phyloP scores from a whole-genome alignment of 495 filamentous ascomycete species.

The Talaromyces wortmannii region DNA sequence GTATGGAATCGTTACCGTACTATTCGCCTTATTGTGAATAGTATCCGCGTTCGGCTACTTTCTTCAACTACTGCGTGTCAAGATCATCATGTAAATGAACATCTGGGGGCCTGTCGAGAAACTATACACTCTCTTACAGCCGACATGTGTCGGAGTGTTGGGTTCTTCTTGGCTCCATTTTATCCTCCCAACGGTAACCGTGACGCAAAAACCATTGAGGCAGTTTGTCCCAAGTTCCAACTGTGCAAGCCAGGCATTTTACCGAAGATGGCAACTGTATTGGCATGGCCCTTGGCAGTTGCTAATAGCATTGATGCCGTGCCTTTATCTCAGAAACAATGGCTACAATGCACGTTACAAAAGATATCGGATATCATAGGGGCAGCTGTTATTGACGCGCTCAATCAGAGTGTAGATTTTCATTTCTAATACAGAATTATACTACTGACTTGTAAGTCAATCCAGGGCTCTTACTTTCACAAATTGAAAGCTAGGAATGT shows the following conservation, averaged over 20 bases:
- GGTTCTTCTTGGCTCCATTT: constrained; percentile 8
- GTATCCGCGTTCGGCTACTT: constrained; percentile 12
- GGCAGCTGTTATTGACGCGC: background rate
- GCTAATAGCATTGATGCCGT: constrained; percentile 13
- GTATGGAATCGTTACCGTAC: constrained; percentile 20
- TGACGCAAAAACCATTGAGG: background rate
- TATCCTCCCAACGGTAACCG: background rate
- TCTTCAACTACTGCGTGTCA: background rate
- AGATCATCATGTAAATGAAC: background rate
- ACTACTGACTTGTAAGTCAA: background rate
- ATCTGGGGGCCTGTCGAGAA: background rate
- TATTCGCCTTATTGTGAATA: constrained; percentile 15
- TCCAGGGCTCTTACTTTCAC: background rate
- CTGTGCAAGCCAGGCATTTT: background rate
- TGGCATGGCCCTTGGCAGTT: constrained; percentile 21
- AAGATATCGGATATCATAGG: background rate
- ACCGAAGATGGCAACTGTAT: constrained; percentile 11
- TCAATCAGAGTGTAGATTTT: background rate
- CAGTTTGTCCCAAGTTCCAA: background rate
- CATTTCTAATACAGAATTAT: background rate
- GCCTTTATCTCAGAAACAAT: constrained; percentile 13
- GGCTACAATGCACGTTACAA: constrained; percentile 8
- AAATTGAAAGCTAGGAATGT: background rate
- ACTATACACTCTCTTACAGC: constrained; percentile 9
- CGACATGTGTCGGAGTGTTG: constrained; percentile 6